phyloP scores from a whole-genome alignment of 2,329 filamentous ascomycete species.

The Hymenoscyphus fructigenus region DNA sequence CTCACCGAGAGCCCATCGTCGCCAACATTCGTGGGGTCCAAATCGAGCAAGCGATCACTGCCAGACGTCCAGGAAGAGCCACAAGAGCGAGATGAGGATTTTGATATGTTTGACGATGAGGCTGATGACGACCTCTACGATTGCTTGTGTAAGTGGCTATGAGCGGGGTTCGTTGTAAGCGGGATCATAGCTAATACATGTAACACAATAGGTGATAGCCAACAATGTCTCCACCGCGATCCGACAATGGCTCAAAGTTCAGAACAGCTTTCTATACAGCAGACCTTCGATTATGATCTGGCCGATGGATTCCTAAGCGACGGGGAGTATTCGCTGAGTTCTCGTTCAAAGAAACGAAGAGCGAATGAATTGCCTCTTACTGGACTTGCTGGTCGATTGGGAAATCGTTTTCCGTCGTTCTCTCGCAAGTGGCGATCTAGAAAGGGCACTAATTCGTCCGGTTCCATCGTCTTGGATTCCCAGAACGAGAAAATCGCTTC shows the following conservation, averaged over 20 bases:
- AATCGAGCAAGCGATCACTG: slow-evolving; percentile 64
- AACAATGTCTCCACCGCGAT: slow-evolving; percentile 56
- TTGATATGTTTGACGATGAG: slow-evolving; percentile 49
- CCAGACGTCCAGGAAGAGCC: slow-evolving; percentile 86
- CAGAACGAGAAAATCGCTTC: slow-evolving; percentile 42
- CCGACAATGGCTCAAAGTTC: slow-evolving; percentile 34
- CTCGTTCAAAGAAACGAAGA: slow-evolving; percentile 56
- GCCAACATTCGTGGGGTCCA: slow-evolving; percentile 51
- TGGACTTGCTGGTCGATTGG: slow-evolving; percentile 64
- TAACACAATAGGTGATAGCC: slow-evolving; percentile 54
- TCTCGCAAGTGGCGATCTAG: slow-evolving; percentile 53
- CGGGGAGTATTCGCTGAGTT: slow-evolving; percentile 51
- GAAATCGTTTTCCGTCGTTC: slow-evolving; percentile 56
- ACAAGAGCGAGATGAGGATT: slow-evolving; percentile 64
- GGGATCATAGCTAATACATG: slow-evolving; percentile 27
- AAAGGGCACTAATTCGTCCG: slow-evolving; percentile 40
- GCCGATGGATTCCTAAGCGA: slow-evolving; percentile 63
- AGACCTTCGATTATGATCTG: slow-evolving; percentile 62
- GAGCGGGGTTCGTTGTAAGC: background rate
- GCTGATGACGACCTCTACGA: slow-evolving; percentile 53
- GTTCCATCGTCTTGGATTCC: slow-evolving; percentile 23
- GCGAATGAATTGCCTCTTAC: slow-evolving; percentile 60
- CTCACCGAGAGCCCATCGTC: slow-evolving; percentile 57
- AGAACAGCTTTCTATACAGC: slow-evolving; percentile 42
- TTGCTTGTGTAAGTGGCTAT: slow-evolving; percentile 68